These are phyloP conservation scores for Dactylellina leptospora DNA, from an alignment of 2,329 filamentous ascomycete genomes.

Conservation along the genomic window DNA sequence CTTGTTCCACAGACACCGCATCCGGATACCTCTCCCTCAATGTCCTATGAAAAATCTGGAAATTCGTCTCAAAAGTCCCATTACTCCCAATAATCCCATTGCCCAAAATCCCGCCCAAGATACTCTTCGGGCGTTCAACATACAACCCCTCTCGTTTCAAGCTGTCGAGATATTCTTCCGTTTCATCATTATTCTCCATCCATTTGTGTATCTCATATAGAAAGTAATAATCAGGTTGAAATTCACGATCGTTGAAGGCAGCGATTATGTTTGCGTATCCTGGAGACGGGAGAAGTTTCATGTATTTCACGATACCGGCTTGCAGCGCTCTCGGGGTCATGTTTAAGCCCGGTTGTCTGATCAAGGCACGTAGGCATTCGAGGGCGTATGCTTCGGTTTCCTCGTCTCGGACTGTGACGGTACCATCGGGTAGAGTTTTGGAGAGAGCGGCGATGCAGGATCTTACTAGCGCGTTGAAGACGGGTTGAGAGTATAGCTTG, in stretches of 20 bases:
- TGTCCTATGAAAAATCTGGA: conserved; percentile 39
- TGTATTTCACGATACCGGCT: conserved; percentile 31
- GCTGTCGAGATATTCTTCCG: conserved; percentile 13
- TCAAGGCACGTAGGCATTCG: conserved; percentile 32
- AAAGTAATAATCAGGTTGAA: conserved; percentile 40
- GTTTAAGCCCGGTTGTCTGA: conserved; percentile 17
- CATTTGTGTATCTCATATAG: conserved; percentile 45
- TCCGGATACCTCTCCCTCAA: conserved; percentile 30
- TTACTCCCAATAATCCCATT: neutral
- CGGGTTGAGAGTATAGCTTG: conserved; percentile 22
- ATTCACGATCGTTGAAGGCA: conserved; percentile 39
- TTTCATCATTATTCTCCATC: conserved; percentile 33
- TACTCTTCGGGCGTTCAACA: conserved; percentile 26
- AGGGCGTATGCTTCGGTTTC: conserved; percentile 49
- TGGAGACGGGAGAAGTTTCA: conserved; percentile 17
- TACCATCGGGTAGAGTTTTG: neutral
- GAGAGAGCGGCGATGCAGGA: conserved; percentile 29
- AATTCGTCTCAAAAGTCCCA: conserved; percentile 23
- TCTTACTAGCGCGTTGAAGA: conserved; percentile 38
- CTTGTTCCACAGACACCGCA: conserved; percentile 30
- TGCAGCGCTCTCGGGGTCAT: conserved; percentile 16
- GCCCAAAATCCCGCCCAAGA: conserved; percentile 12
- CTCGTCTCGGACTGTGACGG: conserved; percentile 19
- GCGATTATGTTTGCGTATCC: conserved; percentile 42
- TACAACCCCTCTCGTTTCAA: conserved; percentile 27